Evolutionary conservation across 345 rosid genomes (phyloP), one percentile per base, ranked within the genome.

Genomic region (Hibiscus tridactylites): DNA sequence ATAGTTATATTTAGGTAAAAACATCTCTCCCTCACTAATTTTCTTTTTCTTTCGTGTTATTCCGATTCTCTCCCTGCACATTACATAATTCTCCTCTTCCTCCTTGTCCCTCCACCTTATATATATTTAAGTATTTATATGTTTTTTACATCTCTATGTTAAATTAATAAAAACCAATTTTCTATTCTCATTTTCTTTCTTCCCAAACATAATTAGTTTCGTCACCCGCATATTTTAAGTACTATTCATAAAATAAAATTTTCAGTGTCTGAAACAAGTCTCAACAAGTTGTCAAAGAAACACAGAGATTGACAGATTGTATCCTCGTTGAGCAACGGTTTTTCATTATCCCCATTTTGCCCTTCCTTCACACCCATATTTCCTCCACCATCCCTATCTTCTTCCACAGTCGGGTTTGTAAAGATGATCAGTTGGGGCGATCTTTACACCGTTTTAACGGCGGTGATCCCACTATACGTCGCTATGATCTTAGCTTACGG

Each of bases 401-500:
- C 53, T 52, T 16, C 56, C 4, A 52, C 56, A 42, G 50, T 29
- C 2, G 3, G 12, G 5, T 0, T 6, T 5, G 3, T 16, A 16
- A 83, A 82, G 9, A 93, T 94, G 97, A 94, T 91, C 71, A 77
- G 79, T 6, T 75, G 85, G 82, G 63, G 79, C n/a, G 98, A 91
- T 69, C 83, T 94, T 26, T 94, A 94, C 90, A 87, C 86, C 63
- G 98, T 94, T 56, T 82, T 94, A 79, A 85, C 91, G 26, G 97
- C 97, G 53, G 85, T 94, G 79, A 82, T 90, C n/a, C 98, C 98
- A 2, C 90, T 94, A 0, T 91, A 91, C 76, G 97, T 91, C 66
- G 97, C 98, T 46, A 91, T 91, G 98, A 80, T 90, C 65, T 76
- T 93, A 26, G 97, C 98, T 1, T 94, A 90, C 61, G 97, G 98